Evolutionary conservation across 768 basidiomycete genomes (phyloP).

Genomic region (Russula lepida): DNA sequence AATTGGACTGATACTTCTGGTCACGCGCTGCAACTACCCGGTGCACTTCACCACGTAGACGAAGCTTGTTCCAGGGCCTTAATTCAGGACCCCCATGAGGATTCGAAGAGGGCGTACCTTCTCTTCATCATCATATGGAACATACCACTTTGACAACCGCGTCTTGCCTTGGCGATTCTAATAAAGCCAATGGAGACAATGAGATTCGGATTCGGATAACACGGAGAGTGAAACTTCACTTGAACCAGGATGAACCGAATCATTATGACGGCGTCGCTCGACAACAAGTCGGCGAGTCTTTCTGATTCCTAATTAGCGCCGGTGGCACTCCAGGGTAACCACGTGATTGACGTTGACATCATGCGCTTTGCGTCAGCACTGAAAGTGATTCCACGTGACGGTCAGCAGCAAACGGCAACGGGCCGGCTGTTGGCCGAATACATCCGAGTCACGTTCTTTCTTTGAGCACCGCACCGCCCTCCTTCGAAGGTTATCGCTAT

Average conservation of each 20-base stretch:
- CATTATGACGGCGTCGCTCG: slow-evolving; percentile 40
- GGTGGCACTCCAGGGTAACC: not conserved
- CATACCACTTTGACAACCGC: slow-evolving; percentile 96
- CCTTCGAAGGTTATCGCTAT: no score
- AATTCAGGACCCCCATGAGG: no score
- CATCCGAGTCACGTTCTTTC: no score
- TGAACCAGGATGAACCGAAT: slow-evolving; percentile 97
- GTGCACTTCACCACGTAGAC: slow-evolving; percentile 93
- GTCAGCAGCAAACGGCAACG: no score
- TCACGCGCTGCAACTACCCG: slow-evolving; percentile 92
- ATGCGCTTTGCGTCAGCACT: not conserved
- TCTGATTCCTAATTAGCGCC: not conserved
- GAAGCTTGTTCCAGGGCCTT: slow-evolving; percentile 46
- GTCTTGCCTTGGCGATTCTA: slow-evolving; percentile 99
- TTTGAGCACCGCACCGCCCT: no score
- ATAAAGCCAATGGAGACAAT: not conserved
- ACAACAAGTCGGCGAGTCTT: not conserved
- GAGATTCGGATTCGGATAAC: not conserved
- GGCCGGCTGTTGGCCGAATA: no score
- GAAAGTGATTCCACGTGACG: not conserved
- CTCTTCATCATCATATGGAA: slow-evolving; percentile 97
- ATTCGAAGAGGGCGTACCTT: slow-evolving; percentile 48
- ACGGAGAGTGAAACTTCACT: slow-evolving; percentile 35
- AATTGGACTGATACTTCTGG: slow-evolving; percentile 98
- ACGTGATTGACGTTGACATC: not conserved